Base-by-base conservation (phyloP, 78 protist genomes). In the Dictyostelium capitatum region DNA sequence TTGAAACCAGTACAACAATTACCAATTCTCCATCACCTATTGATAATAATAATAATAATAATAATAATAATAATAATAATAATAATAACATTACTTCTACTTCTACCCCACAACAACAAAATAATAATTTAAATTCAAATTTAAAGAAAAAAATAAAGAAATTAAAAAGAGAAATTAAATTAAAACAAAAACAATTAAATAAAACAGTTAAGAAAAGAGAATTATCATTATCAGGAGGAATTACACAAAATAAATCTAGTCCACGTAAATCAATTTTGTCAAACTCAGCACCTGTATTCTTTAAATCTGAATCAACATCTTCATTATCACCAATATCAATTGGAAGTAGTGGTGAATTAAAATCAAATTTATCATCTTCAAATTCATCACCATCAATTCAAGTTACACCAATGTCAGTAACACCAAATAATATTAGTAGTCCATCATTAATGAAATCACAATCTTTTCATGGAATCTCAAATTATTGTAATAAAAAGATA, bases 161-260 rank as follows among this genome's bases (percentile, higher is more conserved):
- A 82, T 53, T 82, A 53, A 82, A 82, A 70, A 82, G 90, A 70
- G 90, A 82, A 32, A 82, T 82, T 53, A 82, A 82, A 82, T 70
- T 82, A 70, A 82, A 70, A 70, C 90, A 82, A 82, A 82, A 82
- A 53, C 15, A 70, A 8, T 82, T 82, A 54, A 54, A 70, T n/a
- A 82, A 82, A 53, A 73, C 80, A 0, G 41, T 70, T 19, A 82
- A 82, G 41, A 82, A 82, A 53, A 82, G 50, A 53, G 80, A 67
- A 14, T n/a, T 48, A 6, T 23, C 51, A 7, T 6, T 67, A 32
- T 67, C 75, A 15, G 48, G 75, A 30, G 47, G 75, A 12, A 12
- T 67, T 11, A 5, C 25, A 15, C 28, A 67, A 67, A 67, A 5
- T 67, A 67, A 32, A 25, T 12, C 75, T 14, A 73, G 56, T 46